These are phyloP conservation scores for Cornus controversa DNA, from an alignment of 148 eudicot genomes.

Conservation along the genomic window DNA sequence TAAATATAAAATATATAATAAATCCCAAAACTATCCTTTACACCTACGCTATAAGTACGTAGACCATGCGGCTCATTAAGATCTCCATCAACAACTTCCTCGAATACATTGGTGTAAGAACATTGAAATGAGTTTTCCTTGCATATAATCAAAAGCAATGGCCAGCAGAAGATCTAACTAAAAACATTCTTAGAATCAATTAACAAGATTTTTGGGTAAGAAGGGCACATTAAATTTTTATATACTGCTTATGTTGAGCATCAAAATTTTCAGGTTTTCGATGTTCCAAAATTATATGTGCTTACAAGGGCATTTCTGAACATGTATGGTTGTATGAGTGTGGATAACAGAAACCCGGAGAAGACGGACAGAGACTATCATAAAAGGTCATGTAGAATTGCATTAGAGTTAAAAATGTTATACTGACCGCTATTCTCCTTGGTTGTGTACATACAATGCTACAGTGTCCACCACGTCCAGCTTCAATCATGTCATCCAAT, in stretches of 20 bases:
- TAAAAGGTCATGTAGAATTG: neutral
- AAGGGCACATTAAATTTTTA: too few relatives aligned
- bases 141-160: neutral
- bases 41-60: too few relatives aligned
- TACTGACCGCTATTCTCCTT: slow-evolving; percentile 89
- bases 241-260: too few relatives aligned
- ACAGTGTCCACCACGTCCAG: slow-evolving; percentile 80
- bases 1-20: too few relatives aligned
- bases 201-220: too few relatives aligned
- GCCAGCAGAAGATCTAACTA: too few relatives aligned
- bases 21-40: too few relatives aligned
- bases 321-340: neutral
- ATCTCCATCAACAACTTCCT: too few relatives aligned
- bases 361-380: neutral
- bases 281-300: neutral
- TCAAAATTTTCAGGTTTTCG: too few relatives aligned
- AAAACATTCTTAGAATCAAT: too few relatives aligned
- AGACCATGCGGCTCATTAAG: too few relatives aligned
- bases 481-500: slow-evolving; percentile 89
- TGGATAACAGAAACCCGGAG: neutral
- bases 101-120: neutral
- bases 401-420: neutral
- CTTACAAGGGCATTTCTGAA: neutral
- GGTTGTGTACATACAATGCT: slow-evolving; percentile 95
- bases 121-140: neutral